These are phyloP conservation scores for Turritis glabra DNA, from an alignment of 345 rosid genomes.

Conservation along the genomic window DNA sequence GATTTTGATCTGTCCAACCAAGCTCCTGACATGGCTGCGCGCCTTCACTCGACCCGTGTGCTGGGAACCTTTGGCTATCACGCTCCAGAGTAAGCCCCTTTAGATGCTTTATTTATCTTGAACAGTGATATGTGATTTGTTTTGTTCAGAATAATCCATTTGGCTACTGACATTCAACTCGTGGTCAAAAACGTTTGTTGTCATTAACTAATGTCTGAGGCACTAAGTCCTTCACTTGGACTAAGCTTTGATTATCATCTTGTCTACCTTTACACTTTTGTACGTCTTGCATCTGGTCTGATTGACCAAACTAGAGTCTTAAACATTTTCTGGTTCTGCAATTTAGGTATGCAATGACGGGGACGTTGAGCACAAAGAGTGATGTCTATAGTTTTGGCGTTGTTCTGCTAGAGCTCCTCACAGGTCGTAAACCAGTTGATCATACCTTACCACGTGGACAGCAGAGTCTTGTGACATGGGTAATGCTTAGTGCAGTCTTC, in stretches of 20 bases:
- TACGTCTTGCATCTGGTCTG: neutral
- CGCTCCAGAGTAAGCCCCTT: constrained; percentile 88
- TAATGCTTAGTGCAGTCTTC: constrained; percentile 26
- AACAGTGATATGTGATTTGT: neutral
- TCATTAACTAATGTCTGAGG: neutral
- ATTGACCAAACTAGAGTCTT: constrained; percentile 17
- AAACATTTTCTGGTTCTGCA: constrained; percentile 13
- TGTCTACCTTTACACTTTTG: neutral
- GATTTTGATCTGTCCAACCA: constrained; percentile 97
- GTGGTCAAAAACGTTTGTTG: neutral
- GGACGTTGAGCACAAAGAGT: constrained; percentile 77
- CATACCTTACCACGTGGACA: constrained; percentile 84
- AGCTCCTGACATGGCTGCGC: constrained; percentile 94
- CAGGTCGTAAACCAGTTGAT: constrained; percentile 88
- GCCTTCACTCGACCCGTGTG: constrained; percentile 95
- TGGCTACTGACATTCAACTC: constrained; percentile 21
- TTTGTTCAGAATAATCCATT: constrained; percentile 6
- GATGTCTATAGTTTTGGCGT: constrained; percentile 92
- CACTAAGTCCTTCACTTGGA: neutral
- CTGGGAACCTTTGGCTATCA: constrained; percentile 96
- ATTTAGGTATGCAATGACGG: constrained; percentile 82
- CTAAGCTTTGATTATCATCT: neutral
- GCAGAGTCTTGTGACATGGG: constrained; percentile 92
- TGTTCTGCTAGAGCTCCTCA: constrained; percentile 78
- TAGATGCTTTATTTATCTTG: neutral